Base-by-base conservation (phyloP, 768 basidiomycete species). In the Mrakia frigida region DNA sequence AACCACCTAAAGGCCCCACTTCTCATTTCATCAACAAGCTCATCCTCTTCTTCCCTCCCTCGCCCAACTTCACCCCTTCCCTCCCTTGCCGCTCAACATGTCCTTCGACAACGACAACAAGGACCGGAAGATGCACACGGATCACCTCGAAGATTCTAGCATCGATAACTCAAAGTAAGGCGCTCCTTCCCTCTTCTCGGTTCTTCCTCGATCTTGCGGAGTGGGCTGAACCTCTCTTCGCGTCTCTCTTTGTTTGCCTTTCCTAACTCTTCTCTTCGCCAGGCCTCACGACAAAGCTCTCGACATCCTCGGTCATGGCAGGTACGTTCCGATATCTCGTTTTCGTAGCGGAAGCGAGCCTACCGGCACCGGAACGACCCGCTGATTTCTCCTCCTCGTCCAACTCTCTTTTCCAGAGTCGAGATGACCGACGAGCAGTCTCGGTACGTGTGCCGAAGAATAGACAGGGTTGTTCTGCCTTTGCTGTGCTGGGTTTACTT, bases 401-500 rank as follows among this genome's bases (percentile, higher is more conserved):
- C 16, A 50, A 50, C 46, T 21, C 46, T 50, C 46, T 50, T 18
- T 50, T 21, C 13, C 46, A 50, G 46, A 53, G 70, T 71, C 50
- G 70, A 71, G 70, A 71, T 71, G 70, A 71, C 70, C 5, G 70
- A 71, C 35, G 70, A 52, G 46, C 70, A 71, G 69, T 60, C 52
- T 46, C 65, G 71, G 23, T n/a, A n/a, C 18, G 65, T 78, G 43
- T 68, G 77, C 50, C 73, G 77, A 39, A 74, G 73, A 60, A 78
- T 78, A 37, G 77, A 78, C 35, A 41, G 16, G 37, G 76, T 77
- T 50, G 71, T 78, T 13, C 73, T 78, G 18, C 77, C 77, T 9
- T 67, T 78, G 1, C 73, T 78, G 37, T 60, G 68, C 35, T 82
- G 81, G 82, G 80, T 83, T 9, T 84, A 83, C 77, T 82, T 82